These are phyloP conservation scores for Hypomyces perniciosus DNA, from an alignment of 2,329 filamentous ascomycete genomes.

Conservation along the genomic window DNA sequence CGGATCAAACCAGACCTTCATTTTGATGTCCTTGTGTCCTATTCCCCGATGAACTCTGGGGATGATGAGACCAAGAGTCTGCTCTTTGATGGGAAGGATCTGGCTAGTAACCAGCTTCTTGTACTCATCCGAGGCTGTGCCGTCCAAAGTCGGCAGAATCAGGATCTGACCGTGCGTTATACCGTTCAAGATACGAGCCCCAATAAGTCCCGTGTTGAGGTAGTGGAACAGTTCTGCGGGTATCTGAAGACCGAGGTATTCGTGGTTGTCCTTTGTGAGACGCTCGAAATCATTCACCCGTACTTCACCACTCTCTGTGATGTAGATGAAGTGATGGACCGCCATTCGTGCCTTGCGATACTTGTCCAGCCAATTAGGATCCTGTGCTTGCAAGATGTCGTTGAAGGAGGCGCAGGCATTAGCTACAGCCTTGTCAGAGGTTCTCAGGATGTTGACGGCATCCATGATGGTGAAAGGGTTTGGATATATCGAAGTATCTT, in stretches of 20 bases:
- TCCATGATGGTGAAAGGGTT: conserved; percentile 62
- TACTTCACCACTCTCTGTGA: conserved; percentile 71
- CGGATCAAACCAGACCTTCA: conserved; percentile 79
- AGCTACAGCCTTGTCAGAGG: conserved; percentile 63
- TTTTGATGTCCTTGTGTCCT: conserved; percentile 67
- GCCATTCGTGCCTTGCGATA: conserved; percentile 82
- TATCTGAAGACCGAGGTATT: conserved; percentile 84
- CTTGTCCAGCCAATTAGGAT: conserved; percentile 73
- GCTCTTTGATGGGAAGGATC: conserved; percentile 67
- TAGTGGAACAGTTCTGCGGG: conserved; percentile 90
- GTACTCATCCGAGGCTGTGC: conserved; percentile 74
- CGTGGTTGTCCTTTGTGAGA: conserved; percentile 76
- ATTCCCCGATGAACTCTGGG: conserved; percentile 79
- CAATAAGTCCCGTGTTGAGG: conserved; percentile 74
- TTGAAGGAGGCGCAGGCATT: conserved; percentile 70
- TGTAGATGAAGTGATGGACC: conserved; percentile 80
- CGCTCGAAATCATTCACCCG: conserved; percentile 66
- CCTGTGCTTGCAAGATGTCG: conserved; percentile 67
- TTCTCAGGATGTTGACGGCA: conserved; percentile 68
- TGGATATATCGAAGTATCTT: conserved; percentile 50
- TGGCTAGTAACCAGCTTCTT: conserved; percentile 69
- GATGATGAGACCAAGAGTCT: conserved; percentile 71
- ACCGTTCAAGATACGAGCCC: conserved; percentile 72
- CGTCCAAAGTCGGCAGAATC: conserved; percentile 79
- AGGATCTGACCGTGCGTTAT: conserved; percentile 73